Evolutionary conservation across 495 filamentous ascomycete species (phyloP), one percentile per base, ranked within the genome.

Genomic region (Chaetomium cochliodes): DNA sequence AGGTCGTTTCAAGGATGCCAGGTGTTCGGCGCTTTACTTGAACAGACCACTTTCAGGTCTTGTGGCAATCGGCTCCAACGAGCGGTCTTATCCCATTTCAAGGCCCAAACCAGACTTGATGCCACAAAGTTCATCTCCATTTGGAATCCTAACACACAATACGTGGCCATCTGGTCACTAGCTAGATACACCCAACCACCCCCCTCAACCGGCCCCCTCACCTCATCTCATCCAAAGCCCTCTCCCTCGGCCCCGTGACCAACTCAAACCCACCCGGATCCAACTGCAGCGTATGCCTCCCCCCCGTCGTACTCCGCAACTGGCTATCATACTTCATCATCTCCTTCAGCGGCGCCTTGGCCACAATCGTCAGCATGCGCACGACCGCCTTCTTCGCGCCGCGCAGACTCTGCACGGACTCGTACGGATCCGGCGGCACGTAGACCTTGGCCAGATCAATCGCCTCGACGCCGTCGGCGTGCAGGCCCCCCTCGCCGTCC

Each of bases 281-380:
- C 92, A 99, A 93, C 30, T 94, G 90, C 75, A 99, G 91, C 6
- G 91, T 91, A 28, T 96, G 96, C 30, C 94, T 82, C 0, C 96
- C 96, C 12, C 87, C 88, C 18, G 93, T 99, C 78, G 96, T 77
- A 74, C 89, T 92, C 47, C 96, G 79, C 71, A 99, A 78, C 74
- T 96, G 90, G 75, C 90, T 92, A 70, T 98, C 77, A 77, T 99
- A 99, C 39, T 93, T 92, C 57, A 97, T 90, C 93, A 98, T 97
- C 76, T 98, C 93, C 74, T 92, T 93, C 61, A 98, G 77, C 49
- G 96, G 96, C 33, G 97, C 92, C 65, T 89, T 85, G 4, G 92
- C 96, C 6, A 85, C 84, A 63, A 99, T 90, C 7, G 81, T 74
- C 33, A 82, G 69, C 79, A 81, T 79, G 52, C 80, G 69, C 37